Evolutionary conservation across 2,329 filamentous ascomycete species (phyloP).

Genomic region (Cryphonectria radicalis): DNA sequence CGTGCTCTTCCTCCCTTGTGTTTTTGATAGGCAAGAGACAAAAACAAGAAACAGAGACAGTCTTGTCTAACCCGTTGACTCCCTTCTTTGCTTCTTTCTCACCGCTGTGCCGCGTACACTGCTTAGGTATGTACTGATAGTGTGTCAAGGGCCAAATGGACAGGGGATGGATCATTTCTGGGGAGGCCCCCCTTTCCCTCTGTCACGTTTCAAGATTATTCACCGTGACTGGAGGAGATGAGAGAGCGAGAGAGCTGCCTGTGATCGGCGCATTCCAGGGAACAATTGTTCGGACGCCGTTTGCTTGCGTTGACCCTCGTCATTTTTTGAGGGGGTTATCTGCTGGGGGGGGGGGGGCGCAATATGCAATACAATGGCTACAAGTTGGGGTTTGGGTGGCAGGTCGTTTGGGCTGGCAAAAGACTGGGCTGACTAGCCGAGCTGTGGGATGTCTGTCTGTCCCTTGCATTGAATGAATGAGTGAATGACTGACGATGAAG

Average conservation of each 20-base stretch:
- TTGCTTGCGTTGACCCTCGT: not conserved
- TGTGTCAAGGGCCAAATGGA: not conserved
- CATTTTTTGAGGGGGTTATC: not conserved
- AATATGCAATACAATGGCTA: not conserved
- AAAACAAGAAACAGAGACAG: slow-evolving; percentile 2
- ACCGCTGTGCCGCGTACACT: not conserved
- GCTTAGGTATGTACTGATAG: not conserved
- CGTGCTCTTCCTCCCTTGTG: not conserved
- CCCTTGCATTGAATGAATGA: not conserved
- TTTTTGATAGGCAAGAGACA: not conserved
- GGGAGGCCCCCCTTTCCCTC: not conserved
- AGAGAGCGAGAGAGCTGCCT: not conserved
- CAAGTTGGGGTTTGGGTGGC: not conserved
- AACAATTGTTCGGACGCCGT: not conserved
- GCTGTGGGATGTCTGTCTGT: not conserved
- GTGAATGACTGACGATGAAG: not conserved
- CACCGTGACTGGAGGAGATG: slow-evolving; percentile 1
- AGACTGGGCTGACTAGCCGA: not conserved
- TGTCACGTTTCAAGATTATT: not conserved
- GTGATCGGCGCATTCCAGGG: not conserved
- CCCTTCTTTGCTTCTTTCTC: not conserved
- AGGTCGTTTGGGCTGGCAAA: not conserved
- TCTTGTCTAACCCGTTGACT: not conserved
- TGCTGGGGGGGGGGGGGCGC: too few relatives aligned
- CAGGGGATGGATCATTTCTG: not conserved